Evolutionary conservation across 768 basidiomycete genomes (phyloP), one percentile per base, ranked within the genome.

Genomic region (Lactarius sanguifluus): DNA sequence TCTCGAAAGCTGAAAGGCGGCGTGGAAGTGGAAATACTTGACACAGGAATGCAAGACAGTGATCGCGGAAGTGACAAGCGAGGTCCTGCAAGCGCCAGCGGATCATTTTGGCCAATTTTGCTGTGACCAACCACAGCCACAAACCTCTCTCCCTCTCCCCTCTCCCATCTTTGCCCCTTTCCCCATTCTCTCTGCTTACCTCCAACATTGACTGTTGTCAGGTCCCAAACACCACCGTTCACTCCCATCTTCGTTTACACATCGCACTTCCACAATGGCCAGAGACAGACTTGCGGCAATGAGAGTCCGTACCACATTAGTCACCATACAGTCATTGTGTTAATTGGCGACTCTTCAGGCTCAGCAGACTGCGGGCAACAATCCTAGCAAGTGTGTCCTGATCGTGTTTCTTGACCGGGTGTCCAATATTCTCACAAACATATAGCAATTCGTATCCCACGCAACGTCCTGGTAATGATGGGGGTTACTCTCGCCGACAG

Each of bases 241-340:
- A 45, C 50, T 47, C 36, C 41, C 23, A 12, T 70, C 20, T 47
- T 41, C 59, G 18, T 59, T 67, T 57, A 71, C 67, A 74, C 70
- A 65, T 59, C 65, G 70, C 57, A 56, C 30, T 30, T n/a, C 34
- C 50, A 63, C 41, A 77, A 90, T 92, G 88, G 91, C 94, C 70
- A 87, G 94, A 85, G 93, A 96, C 81, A 86, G 94, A 83, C 84
- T 96, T 70, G 93, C 91, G 72, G 91, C 89, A 69, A 86, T 91
- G 86, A 86, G 91, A 80, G 91, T 91, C 66, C 65, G 86, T 75
- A 18, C 56, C 36, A 40, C 23, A 16, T 41, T 52, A 40, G 40
- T 64, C 28, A 58, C 59, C 43, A 32, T 58, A 59, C 60, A 41
- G 12, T n/a, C 23, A 2, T 25, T 70, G 52, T 68, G 36, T 40